Base-by-base conservation (phyloP, 257 asterid species). In the Plantago ovata region DNA sequence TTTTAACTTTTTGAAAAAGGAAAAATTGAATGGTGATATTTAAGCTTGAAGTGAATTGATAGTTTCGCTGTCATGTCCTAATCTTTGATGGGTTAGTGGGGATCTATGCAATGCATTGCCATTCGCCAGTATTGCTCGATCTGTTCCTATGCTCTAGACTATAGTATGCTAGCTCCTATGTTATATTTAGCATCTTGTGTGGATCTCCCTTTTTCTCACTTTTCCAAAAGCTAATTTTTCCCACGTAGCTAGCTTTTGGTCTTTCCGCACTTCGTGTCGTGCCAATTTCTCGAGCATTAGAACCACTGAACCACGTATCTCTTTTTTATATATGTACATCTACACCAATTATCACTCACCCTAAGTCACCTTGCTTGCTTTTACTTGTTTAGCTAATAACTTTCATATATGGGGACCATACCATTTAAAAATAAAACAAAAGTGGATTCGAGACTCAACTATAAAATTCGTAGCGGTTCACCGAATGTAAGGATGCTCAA, bases 11-110 rank as follows among this genome's bases (percentile, higher is more conserved):
- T n/a, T n/a, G n/a, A n/a, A n/a, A n/a, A n/a, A n/a, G n/a, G n/a
- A n/a, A n/a, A n/a, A n/a, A n/a, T n/a, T n/a, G n/a, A n/a, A n/a
- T n/a, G n/a, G n/a, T n/a, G n/a, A n/a, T n/a, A n/a, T n/a, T n/a
- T n/a, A n/a, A n/a, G n/a, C n/a, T n/a, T n/a, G n/a, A n/a, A n/a
- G n/a, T n/a, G n/a, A 9, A 13, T 21, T 61, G 45, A 13, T 16
- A 15, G 3, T 45, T 68, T 48, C 20, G 44, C 19, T 42, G 48
- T 46, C 10, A 3, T 61, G 21, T 50, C 36, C 58, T 64, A 51
- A 61, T n/a, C n/a, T n/a, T n/a, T 9, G 69, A 45, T 38, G 63
- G 65, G 71, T 41, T 51, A 68, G 80, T 67, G 80, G 76, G 70
- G 65, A 53, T 70, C 70, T 61, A 79, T 75, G 74, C 36, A 28